Base-by-base conservation (phyloP, 805 yeast genomes). In the Myxozyma vanderwaltii region DNA sequence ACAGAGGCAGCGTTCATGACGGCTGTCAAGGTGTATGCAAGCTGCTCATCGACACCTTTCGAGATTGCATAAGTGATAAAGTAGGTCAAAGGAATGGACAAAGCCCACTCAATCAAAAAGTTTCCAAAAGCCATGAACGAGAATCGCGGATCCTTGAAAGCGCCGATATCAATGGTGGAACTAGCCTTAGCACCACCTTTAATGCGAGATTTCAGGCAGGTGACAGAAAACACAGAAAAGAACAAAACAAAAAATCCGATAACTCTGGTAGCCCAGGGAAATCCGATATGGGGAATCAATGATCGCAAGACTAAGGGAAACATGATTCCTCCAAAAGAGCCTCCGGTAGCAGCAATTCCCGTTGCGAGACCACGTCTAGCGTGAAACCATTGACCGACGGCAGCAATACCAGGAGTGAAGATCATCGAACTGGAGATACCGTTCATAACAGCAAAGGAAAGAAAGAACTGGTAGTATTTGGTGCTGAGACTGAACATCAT, bases 291-390 rank as follows among this genome's bases (percentile, higher is more conserved):
- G 1, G 73, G 68, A 63, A 81, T 81, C 53, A 82, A 69, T 13
- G 75, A 68, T 57, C 79, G 72, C 59, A 85, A 70, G 69, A 82
- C 72, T 36, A 85, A 70, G 0, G 89, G 88, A 68, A 82, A 81
- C 7, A 84, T 67, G 8, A 84, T 76, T 2, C 90, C 91, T 1
- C 89, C 90, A 10, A 83, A 70, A 1, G 87, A 82, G 0, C 88
- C 88, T 1, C 89, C 90, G 10, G 83, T 72, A 56, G 85, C 82
- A 2, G 86, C 85, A 2, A 84, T 63, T 0, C 89, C 88, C 38
- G 84, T 75, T 6, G 86, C 88, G 55, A 77, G 69, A 0, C 86
- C 89, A 58, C 89, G 76, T 58, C 78, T 80, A 24, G 72, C 74
- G 56, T 74, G 69, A 66, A 86, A 86, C 82, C 86, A 86, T 64